Evolutionary conservation across 495 filamentous ascomycete genomes (phyloP), one percentile per base, ranked within the genome.

Genomic region (Penicillium crystallinum): DNA sequence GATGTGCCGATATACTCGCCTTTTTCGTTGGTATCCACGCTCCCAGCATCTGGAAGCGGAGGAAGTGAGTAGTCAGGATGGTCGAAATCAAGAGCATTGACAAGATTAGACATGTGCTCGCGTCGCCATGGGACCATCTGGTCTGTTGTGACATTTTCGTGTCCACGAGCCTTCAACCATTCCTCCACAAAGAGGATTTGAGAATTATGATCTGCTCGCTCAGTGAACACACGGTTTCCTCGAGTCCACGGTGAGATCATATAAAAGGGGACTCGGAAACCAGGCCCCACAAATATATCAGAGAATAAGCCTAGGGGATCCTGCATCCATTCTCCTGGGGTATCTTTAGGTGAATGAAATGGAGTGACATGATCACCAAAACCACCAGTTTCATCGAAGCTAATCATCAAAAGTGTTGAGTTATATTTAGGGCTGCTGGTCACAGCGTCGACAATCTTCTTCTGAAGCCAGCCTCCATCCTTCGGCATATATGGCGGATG

Each of bases 191-290:
- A 82, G 39, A 77, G 57, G 30, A 82, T 79, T 57, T 81, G 79
- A 4, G 77, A 80, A 62, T 77, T 81, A 58, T 82, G 79, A 57
- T 82, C 79, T 30, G 74, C 73, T 27, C 76, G 71, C 62, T 80
- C 79, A 18, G 75, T 77, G 59, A 81, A 81, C 4, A 82, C 77
- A 9, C 72, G 68, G 47, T 68, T 72, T 40, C 77, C 77, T 25
- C 79, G 74, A 14, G 79, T 81, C 79, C 79, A 82, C 0, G 79
- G 79, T 0, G 75, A 78, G 49, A 82, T 61, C 61, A 82, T 79
- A 60, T 76, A 76, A 57, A 80, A 79, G 0, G 79, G 79, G 6
- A 81, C 67, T 14, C 79, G 73, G 59, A 80, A 73, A 4, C 71
- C 71, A 34, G 79, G 79, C 7, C 79, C 79, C 15, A 69, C 65